These are phyloP conservation scores for Calendula officinalis DNA, from an alignment of 129 eudicot species.

Conservation along the genomic window DNA sequence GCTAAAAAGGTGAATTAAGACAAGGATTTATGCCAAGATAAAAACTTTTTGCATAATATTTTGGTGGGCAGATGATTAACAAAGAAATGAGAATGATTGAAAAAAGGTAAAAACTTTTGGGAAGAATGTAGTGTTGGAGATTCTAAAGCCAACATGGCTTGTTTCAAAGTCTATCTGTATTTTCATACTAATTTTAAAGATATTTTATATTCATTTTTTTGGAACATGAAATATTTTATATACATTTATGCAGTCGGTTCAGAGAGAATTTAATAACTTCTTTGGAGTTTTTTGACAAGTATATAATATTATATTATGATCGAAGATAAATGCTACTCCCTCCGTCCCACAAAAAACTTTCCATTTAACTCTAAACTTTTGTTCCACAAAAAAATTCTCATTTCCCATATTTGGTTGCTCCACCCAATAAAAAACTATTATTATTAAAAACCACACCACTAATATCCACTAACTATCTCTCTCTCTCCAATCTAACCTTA, in stretches of 20 bases:
- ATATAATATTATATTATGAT: too few relatives aligned
- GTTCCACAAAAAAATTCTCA: too few relatives aligned
- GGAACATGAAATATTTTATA: background rate
- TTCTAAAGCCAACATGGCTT: conserved; percentile 6
- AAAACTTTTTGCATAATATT: conserved; percentile 35
- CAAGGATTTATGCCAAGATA: conserved; percentile 17
- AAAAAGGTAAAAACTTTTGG: conserved; percentile 14
- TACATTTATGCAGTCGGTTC: conserved; percentile 17
- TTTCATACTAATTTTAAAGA: conserved; percentile 14
- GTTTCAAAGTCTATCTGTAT: conserved; percentile 28
- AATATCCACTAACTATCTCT: too few relatives aligned
- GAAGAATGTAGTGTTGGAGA: conserved; percentile 34
- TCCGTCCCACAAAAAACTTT: too few relatives aligned
- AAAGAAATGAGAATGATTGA: conserved; percentile 29
- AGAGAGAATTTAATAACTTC: conserved; percentile 9
- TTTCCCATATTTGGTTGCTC: too few relatives aligned
- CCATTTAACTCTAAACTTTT: too few relatives aligned
- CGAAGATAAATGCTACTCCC: too few relatives aligned
- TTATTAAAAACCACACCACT: too few relatives aligned
- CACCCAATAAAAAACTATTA: too few relatives aligned
- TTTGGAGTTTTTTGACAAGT: background rate
- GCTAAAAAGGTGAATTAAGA: conserved; percentile 23
- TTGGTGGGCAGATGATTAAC: conserved; percentile 7
- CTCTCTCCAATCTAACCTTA: too few relatives aligned
- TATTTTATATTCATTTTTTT: background rate